Percentiles rank a stretch among this genome's conserved stretches.
Evolutionary conservation across 2,329 filamentous ascomycete genomes (phyloP).

Genomic region (Botryotinia narcissicola): DNA sequence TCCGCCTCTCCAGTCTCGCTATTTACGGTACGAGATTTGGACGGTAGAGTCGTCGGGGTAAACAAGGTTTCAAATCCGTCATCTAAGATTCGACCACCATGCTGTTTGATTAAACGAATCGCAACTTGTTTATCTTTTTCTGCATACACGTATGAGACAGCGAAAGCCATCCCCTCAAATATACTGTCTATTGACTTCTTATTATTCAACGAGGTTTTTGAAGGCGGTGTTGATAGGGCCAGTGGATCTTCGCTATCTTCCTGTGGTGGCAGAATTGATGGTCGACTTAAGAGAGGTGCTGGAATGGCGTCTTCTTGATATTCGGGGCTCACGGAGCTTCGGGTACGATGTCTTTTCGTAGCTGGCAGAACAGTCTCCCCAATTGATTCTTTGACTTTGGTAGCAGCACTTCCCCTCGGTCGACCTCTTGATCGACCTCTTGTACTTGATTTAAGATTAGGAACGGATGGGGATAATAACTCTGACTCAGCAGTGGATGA

Average conservation of each 20-base stretch:
- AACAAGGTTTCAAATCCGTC: slow-evolving; percentile 83
- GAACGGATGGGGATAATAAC: neutral
- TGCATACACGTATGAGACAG: slow-evolving; percentile 66
- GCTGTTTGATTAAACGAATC: slow-evolving; percentile 60
- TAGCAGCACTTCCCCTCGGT: neutral
- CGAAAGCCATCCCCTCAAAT: slow-evolving; percentile 84
- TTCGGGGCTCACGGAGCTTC: neutral
- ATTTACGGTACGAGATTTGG: slow-evolving; percentile 24
- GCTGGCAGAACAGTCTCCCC: neutral
- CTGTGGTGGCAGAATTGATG: slow-evolving; percentile 21
- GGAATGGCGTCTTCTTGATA: slow-evolving; percentile 12
- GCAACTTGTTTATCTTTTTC: slow-evolving; percentile 56
- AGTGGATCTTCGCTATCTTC: slow-evolving; percentile 33
- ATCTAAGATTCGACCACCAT: slow-evolving; percentile 70
- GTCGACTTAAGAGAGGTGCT: slow-evolving; percentile 28
- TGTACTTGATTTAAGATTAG: neutral
- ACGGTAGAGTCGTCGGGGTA: slow-evolving; percentile 39
- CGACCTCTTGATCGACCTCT: neutral
- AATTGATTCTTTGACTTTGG: neutral
- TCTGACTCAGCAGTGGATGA: slow-evolving; percentile 3
- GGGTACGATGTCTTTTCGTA: slow-evolving; percentile 4
- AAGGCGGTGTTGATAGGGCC: slow-evolving; percentile 19
- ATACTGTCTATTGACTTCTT: slow-evolving; percentile 40
- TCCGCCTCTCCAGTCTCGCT: slow-evolving; percentile 29
- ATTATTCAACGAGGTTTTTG: neutral